Evolutionary conservation across 768 basidiomycete species (phyloP).

Genomic region (Kwoniella pini): DNA sequence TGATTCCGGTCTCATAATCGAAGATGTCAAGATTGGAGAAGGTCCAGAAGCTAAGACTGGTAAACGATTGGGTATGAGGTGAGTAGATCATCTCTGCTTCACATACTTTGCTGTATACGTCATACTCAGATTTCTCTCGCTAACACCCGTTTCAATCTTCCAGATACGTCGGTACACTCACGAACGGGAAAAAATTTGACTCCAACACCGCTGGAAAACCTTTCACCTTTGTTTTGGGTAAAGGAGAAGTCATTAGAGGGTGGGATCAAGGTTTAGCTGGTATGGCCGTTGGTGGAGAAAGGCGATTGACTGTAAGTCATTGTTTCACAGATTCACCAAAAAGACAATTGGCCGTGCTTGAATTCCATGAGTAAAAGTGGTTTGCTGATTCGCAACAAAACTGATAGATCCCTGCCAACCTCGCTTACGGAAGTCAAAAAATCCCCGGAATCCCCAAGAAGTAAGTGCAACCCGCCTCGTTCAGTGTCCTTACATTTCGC

Average conservation of each 20-base stretch:
- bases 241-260: slow-evolving; percentile 76
- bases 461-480: slow-evolving; percentile 20
- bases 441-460: slow-evolving; percentile 66
- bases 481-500: not conserved
- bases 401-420: slow-evolving; percentile 46
- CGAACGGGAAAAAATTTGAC: slow-evolving; percentile 79
- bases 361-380: too few species aligned
- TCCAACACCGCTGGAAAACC: slow-evolving; percentile 55
- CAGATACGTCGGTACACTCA: slow-evolving; percentile 83
- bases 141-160: too few species aligned
- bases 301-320: slow-evolving; percentile 61
- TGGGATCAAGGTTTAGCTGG: slow-evolving; percentile 92
- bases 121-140: too few species aligned
- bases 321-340: not conserved
- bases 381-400: too few species aligned
- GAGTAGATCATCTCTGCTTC: slow-evolving; percentile 4
- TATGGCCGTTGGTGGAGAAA: slow-evolving; percentile 86
- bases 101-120: too few species aligned
- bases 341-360: too few species aligned
- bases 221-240: slow-evolving; percentile 77
- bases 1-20: slow-evolving; percentile 71
- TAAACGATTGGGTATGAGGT: slow-evolving; percentile 74
- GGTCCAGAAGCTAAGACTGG: slow-evolving; percentile 88
- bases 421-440: slow-evolving; percentile 65
- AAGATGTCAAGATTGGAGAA: slow-evolving; percentile 74